Evolutionary conservation across 148 eudicot genomes (phyloP).

Genomic region (Polygonum maritimum): DNA sequence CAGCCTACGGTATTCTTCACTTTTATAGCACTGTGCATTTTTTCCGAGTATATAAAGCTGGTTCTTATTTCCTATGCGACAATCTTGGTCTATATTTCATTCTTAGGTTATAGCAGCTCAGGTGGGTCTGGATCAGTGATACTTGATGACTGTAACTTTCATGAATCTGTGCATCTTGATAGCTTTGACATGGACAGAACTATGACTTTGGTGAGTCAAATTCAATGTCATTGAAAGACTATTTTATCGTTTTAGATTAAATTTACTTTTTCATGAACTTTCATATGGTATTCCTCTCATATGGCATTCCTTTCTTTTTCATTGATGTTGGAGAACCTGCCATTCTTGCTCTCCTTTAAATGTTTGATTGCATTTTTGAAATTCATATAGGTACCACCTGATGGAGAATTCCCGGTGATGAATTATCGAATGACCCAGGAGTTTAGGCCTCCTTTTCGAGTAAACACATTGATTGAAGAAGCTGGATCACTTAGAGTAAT

Average conservation of each 20-base stretch:
- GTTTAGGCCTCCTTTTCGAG: constrained; percentile 84
- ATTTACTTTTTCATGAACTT: not conserved
- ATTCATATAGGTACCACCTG: constrained; percentile 68
- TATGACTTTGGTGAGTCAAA: constrained; percentile 60
- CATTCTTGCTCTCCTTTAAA: not conserved
- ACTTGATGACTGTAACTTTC: constrained; percentile 92
- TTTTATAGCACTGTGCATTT: constrained; percentile 6
- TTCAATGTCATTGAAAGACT: not conserved
- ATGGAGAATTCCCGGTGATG: constrained; percentile 98
- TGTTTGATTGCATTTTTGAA: not conserved
- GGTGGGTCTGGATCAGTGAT: constrained; percentile 76
- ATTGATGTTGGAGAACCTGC: not conserved
- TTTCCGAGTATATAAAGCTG: not conserved
- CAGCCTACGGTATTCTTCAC: constrained; percentile 54
- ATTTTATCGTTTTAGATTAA: not conserved
- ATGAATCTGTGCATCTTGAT: constrained; percentile 93
- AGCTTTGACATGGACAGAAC: constrained; percentile 83
- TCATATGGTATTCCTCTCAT: not conserved
- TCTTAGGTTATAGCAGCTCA: constrained; percentile 58
- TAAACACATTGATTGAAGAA: constrained; percentile 79
- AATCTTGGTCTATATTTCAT: not conserved
- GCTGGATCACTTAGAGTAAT: constrained; percentile 83
- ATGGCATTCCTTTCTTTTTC: not conserved
- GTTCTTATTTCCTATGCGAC: not conserved
- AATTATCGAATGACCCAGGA: constrained; percentile 98